Evolutionary conservation across 805 yeast species (phyloP), one percentile per base, ranked within the genome.

Genomic region (Ogataea philodendri): DNA sequence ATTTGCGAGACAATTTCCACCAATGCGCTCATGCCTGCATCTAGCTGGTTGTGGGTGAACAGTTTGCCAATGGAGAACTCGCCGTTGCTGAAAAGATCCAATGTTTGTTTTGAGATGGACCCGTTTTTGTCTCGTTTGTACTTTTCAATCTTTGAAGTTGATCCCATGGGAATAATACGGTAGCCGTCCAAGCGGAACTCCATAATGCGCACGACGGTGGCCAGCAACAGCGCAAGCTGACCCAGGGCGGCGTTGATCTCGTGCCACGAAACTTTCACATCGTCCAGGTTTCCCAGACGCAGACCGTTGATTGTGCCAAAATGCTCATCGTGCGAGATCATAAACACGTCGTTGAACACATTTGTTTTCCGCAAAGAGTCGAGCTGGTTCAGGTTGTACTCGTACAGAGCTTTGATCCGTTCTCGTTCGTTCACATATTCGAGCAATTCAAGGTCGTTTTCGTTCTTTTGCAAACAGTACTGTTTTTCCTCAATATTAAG

Each of bases 161-260:
- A 83, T 0, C 96, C 96, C 74, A 85, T 66, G 0, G 97, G 96
- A 15, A 78, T 71, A 11, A 89, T 59, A 41, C 72, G 73, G 57
- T 84, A 89, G 3, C 76, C 75, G 0, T 65, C 62, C 7, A 85
- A 54, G 20, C 68, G 67, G 16, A 86, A 57, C 7, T 74, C 67
- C 19, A 87, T 65, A 27, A 80, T 67, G 9, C 74, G 64, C 1
- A 74, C 60, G 3, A 88, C 69, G 1, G 90, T 84, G 1, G 81
- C 70, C 19, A 89, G 55, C 13, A 90, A 59, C 9, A 87, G 61
- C 2, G 85, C 73, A 2, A 89, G 63, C 47, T 89, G 96, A 0
- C 97, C 97, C 49, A 89, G 62, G 0, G 95, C 96, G 2, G 94
- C 93, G 54, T 88, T 89, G 26, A 87, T 81, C 50, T 89, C 97